phyloP scores from a whole-genome alignment of 306 rosid genomes.

The Cucumis melo region DNA sequence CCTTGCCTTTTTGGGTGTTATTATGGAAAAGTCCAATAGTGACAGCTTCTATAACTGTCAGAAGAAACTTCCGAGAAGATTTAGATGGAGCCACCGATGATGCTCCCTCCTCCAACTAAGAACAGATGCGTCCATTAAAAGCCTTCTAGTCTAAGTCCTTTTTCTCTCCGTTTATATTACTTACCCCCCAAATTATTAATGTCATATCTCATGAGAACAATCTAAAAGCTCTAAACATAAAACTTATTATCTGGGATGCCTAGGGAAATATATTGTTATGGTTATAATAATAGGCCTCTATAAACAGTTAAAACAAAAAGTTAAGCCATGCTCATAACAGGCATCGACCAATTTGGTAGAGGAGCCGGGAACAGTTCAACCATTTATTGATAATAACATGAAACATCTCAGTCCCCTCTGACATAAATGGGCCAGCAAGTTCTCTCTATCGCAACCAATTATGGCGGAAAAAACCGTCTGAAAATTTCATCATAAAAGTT shows the following conservation, averaged over 20 bases:
- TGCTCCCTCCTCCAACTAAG: not conserved
- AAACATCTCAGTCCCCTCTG: slow-evolving; percentile 2
- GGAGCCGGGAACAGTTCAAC: not conserved
- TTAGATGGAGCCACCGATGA: not conserved
- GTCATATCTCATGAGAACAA: not conserved
- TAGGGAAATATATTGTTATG: not conserved
- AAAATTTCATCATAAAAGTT: not conserved
- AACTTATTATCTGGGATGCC: not conserved
- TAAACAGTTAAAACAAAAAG: not conserved
- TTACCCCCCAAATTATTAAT: not conserved
- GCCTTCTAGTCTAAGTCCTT: not conserved
- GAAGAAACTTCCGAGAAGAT: not conserved
- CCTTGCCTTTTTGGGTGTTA: not conserved
- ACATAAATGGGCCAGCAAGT: not conserved
- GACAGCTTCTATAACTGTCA: not conserved
- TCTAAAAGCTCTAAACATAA: not conserved
- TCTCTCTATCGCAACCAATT: not conserved
- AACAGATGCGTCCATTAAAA: not conserved
- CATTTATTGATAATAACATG: slow-evolving; percentile 8
- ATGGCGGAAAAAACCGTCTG: not conserved
- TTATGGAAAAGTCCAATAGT: not conserved
- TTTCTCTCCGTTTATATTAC: not conserved
- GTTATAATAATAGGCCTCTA: not conserved
- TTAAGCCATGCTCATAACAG: not conserved
- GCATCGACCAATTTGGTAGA: not conserved